phyloP scores from a whole-genome alignment of 495 filamentous ascomycete genomes.

The Xylaria intraflava region DNA sequence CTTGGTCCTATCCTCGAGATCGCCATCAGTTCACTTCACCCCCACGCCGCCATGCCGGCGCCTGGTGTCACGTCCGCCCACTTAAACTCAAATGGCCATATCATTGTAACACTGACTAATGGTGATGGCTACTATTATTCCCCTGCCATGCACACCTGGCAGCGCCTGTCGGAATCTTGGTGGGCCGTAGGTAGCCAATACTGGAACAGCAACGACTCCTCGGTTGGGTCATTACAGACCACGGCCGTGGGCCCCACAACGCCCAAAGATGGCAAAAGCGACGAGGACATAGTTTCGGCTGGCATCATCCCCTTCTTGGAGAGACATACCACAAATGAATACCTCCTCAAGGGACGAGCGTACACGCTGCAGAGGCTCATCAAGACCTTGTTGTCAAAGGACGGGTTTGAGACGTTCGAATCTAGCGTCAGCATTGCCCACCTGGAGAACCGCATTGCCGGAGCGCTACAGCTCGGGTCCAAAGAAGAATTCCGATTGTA shows the following conservation, averaged over 20 bases:
- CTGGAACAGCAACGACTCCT: constrained; percentile 92
- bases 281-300: constrained; percentile 65
- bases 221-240: constrained; percentile 68
- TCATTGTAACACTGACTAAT: constrained; percentile 81
- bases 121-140: constrained; percentile 91
- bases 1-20: constrained; percentile 85
- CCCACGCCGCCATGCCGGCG: constrained; percentile 60
- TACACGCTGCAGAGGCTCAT: constrained; percentile 84
- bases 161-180: constrained; percentile 89
- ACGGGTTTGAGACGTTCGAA: constrained; percentile 90
- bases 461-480: constrained; percentile 74
- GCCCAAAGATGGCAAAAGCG: constrained; percentile 28
- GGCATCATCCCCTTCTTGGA: constrained; percentile 91
- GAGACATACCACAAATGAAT: constrained; percentile 87
- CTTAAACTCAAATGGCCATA: constrained; percentile 74
- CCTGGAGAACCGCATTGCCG: constrained; percentile 89
- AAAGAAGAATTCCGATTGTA: constrained; percentile 88
- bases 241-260: constrained; percentile 51
- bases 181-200: constrained; percentile 98
- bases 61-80: constrained; percentile 85
- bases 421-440: constrained; percentile 87
- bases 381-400: constrained; percentile 72
- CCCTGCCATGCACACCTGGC: constrained; percentile 79
- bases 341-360: constrained; percentile 82
- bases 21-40: constrained; percentile 57